Percentiles rank a stretch among this genome's conserved stretches.
Evolutionary conservation across 768 basidiomycete species (phyloP).

Genomic region (Agrocybe chaxingu): DNA sequence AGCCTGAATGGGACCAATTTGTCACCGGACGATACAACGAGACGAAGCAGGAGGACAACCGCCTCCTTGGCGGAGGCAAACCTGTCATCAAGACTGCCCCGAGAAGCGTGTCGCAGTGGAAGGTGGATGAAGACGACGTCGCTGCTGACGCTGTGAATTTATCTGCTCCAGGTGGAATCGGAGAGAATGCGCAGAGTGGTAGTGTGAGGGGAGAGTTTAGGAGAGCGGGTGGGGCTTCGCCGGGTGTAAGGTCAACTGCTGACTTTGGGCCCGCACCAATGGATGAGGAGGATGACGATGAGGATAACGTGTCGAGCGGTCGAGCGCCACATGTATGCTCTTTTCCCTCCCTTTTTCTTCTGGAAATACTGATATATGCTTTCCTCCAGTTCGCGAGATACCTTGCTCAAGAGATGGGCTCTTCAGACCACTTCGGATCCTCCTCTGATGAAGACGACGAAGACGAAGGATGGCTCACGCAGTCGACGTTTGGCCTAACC

Average conservation of each 20-base stretch:
- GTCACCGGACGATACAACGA: conserved; percentile 83
- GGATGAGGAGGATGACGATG: conserved; percentile 42
- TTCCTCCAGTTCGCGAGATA: conserved; percentile 71
- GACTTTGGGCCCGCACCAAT: conserved; percentile 60
- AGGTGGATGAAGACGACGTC: conserved; percentile 65
- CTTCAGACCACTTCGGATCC: conserved; percentile 55
- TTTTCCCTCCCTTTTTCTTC: conserved; percentile 7
- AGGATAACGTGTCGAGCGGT: conserved; percentile 41
- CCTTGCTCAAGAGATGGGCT: conserved; percentile 69
- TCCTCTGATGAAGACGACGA: conserved; percentile 72
- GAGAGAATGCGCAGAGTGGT: conserved; percentile 3
- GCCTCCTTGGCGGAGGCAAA: conserved; percentile 83
- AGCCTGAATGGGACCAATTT: conserved; percentile 84
- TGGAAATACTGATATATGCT: conserved; percentile 1
- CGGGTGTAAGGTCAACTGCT: conserved; percentile 48
- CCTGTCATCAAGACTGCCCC: conserved; percentile 45
- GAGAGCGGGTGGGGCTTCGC: conserved; percentile 41
- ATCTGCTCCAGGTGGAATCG: conserved; percentile 1
- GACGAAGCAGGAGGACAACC: conserved; percentile 78
- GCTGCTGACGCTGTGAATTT: conserved; percentile 7
- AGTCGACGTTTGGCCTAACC: conserved; percentile 65
- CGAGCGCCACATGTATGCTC: conserved; percentile 41
- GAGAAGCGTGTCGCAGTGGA: conserved; percentile 45
- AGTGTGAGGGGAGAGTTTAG: conserved; percentile 56
- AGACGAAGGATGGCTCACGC: conserved; percentile 77